These are phyloP conservation scores for Diaporthe citri DNA, from an alignment of 2,329 filamentous ascomycete species.

Conservation along the genomic window DNA sequence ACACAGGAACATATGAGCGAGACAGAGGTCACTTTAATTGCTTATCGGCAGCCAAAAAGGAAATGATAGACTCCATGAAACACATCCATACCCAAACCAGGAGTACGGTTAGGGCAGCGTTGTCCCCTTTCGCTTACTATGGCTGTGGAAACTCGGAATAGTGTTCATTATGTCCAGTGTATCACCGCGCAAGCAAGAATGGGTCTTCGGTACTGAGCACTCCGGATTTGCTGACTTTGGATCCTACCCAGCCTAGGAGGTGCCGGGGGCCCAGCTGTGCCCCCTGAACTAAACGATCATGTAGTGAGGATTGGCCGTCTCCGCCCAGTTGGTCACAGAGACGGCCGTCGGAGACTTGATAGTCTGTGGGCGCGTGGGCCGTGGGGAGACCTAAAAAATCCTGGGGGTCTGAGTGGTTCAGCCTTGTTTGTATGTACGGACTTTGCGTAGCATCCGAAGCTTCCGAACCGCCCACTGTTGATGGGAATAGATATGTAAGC, in stretches of 20 bases:
- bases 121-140: no score
- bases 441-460: constrained; percentile 25
- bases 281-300: neutral
- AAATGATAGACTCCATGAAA: constrained; percentile 34
- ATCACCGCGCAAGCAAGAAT: neutral
- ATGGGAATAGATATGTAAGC: constrained; percentile 21
- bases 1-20: constrained; percentile 11
- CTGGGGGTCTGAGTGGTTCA: constrained; percentile 22
- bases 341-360: neutral
- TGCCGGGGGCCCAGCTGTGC: neutral
- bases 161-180: neutral
- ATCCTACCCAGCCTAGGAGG: neutral
- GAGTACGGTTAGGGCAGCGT: neutral
- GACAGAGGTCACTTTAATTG: constrained; percentile 13
- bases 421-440: constrained; percentile 8
- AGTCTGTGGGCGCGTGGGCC: constrained; percentile 5
- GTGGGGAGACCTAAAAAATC: constrained; percentile 1
- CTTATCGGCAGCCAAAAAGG: constrained; percentile 21
- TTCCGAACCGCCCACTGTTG: constrained; percentile 12
- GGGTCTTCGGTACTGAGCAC: neutral
- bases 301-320: constrained; percentile 4
- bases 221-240: constrained; percentile 9
- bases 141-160: neutral
- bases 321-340: constrained; percentile 5
- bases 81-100: neutral